A percentile compares a stretch with the other conserved stretches of the same genome.
These are phyloP conservation scores for Solanum chiquidenum DNA, from an alignment of 257 asterid species.

Conservation along the genomic window DNA sequence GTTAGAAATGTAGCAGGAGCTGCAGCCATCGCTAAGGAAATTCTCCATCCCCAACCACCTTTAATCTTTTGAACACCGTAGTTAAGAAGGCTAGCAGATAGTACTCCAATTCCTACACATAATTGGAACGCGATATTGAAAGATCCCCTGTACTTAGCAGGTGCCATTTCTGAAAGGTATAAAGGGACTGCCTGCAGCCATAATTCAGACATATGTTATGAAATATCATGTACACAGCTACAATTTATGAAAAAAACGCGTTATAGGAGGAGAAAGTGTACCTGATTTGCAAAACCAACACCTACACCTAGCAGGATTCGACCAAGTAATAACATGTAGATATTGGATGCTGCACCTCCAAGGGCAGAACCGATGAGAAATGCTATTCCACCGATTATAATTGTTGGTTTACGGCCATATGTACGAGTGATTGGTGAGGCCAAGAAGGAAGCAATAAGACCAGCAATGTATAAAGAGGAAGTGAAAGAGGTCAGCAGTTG, in stretches of 20 bases:
- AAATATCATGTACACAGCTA: neutral
- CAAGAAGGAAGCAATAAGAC: conserved; percentile 34
- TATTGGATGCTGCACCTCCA: conserved; percentile 30
- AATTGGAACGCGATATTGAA: conserved; percentile 42
- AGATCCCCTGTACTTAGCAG: conserved; percentile 39
- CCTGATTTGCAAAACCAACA: conserved; percentile 57
- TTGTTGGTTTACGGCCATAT: conserved; percentile 41
- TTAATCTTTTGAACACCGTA: conserved; percentile 28
- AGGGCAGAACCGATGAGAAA: conserved; percentile 35
- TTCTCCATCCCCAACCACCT: conserved; percentile 68
- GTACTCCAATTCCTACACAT: conserved; percentile 28
- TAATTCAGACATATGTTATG: neutral
- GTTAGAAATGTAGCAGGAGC: conserved; percentile 24
- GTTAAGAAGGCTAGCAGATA: conserved; percentile 35
- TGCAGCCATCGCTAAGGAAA: conserved; percentile 33
- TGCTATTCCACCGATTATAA: conserved; percentile 34
- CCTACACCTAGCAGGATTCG: conserved; percentile 46
- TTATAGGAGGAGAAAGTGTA: conserved; percentile 1
- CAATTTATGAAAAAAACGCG: neutral
- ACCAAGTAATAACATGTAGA: conserved; percentile 37
- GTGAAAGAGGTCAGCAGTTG: conserved; percentile 37
- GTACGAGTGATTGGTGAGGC: conserved; percentile 36
- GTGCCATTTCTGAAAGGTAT: conserved; percentile 67
- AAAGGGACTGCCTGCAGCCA: conserved; percentile 39
- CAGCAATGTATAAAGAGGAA: conserved; percentile 48